Base-by-base conservation (phyloP, 2,329 filamentous ascomycete species). In the Scedosporium minutisporum region DNA sequence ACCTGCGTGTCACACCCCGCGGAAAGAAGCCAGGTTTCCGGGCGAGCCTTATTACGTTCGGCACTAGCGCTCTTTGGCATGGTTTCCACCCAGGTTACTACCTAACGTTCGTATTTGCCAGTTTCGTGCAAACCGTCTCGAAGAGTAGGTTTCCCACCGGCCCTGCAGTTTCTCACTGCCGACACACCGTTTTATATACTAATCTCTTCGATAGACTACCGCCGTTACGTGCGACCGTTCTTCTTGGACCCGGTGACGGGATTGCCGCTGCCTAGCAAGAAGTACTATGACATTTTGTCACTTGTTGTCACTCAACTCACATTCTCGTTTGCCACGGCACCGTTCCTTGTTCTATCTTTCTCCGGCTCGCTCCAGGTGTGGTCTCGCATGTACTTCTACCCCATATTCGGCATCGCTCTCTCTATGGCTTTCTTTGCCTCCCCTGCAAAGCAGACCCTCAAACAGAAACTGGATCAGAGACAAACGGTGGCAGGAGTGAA, bases 51-150 rank as follows among this genome's bases (percentile, higher is more conserved):
- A 91, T 92, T 41, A 99, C 95, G 0, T 99, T 99, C 72, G 84
- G 87, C 6, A 97, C 95, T 21, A 96, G 92, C 70, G 93, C 95
- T 3, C 88, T 97, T 68, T 99, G 95, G 95, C 95, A 99, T 71
- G 95, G 95, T 33, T 99, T 99, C 76, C 96, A 96, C 68, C 93
- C 95, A 0, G 95, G 95, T 5, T 99, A 99, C 75, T 97, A 97
- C 74, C 77, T 99, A 65, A 83, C 89, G 4, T 99, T 99, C 70
- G 77, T 97, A 48, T 81, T 97, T 6, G 95, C 90, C 1, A 92
- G 91, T 65, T 90, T 99, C 67, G 84, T 97, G 33, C 95, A 99
- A 72, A 97, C 92, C 2, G 88, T 88, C 18, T 93, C 95, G 62
- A 99, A 99, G 80, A 92, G 93, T 97, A 80, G 73, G 63, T 60